Percentiles rank a stretch among this genome's conserved stretches.
Evolutionary conservation across 441 rosid species (phyloP).

Genomic region (Arabidopsis hybrid): DNA sequence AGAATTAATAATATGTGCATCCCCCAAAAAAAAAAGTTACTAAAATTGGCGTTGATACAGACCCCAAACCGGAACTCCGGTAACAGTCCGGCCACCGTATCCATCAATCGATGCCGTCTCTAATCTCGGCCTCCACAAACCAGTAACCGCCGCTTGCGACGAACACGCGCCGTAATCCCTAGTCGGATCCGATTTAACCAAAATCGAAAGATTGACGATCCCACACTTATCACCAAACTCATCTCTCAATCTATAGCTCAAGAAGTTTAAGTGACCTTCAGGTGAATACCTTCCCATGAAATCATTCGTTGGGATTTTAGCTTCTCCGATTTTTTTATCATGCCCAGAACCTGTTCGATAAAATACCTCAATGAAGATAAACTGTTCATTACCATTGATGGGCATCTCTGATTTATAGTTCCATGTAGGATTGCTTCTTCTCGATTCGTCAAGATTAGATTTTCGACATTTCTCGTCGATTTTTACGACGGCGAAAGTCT

Average conservation of each 20-base stretch:
- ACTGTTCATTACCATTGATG: conserved; percentile 30
- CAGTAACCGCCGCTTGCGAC: conserved; percentile 33
- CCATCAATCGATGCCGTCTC: conserved; percentile 35
- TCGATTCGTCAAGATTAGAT: conserved; percentile 42
- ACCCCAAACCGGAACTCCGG: conserved; percentile 48
- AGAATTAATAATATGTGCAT: conserved; percentile 5
- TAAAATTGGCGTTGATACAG: conserved; percentile 27
- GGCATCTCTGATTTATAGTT: conserved; percentile 55
- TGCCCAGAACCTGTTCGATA: conserved; percentile 49
- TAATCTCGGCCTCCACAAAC: conserved; percentile 19
- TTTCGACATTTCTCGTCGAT: conserved; percentile 31
- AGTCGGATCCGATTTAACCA: conserved; percentile 42
- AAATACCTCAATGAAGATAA: conserved; percentile 53
- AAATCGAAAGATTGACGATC: conserved; percentile 63
- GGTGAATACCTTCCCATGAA: conserved; percentile 59
- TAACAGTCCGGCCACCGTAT: conserved; percentile 38
- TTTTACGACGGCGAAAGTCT: conserved; percentile 48
- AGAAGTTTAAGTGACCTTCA: conserved; percentile 55
- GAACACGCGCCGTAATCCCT: conserved; percentile 28
- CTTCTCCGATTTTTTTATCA: conserved; percentile 52
- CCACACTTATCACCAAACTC: conserved; percentile 58
- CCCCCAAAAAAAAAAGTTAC: neutral
- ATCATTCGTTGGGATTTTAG: conserved; percentile 57
- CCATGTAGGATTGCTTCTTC: conserved; percentile 68
- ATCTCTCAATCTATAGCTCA: conserved; percentile 78